phyloP scores from a whole-genome alignment of 225 moss, liverwort and hornwort genomes.

The Sphagnum tenellum region DNA sequence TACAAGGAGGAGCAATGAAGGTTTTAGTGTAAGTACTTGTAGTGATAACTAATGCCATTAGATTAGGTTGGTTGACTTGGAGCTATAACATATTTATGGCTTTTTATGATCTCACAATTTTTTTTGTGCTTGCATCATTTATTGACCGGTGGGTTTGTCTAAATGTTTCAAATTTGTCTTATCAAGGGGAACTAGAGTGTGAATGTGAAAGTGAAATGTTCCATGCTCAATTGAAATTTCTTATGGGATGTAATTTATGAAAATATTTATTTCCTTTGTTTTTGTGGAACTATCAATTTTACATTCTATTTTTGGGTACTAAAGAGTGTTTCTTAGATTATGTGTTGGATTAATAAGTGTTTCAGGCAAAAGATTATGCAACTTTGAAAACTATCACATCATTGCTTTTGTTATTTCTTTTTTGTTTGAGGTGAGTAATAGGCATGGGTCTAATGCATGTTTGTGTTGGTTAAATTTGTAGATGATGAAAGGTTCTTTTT shows the following conservation, averaged over 20 bases:
- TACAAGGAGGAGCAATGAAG: conserved; percentile 69
- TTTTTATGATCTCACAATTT: conserved; percentile 64
- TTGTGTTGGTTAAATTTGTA: too few species aligned
- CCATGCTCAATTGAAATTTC: too few species aligned
- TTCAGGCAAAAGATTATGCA: conserved; percentile 68
- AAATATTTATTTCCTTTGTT: too few species aligned
- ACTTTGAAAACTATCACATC: conserved; percentile 61
- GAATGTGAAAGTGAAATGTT: too few species aligned
- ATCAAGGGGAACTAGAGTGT: not conserved
- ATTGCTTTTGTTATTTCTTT: conserved; percentile 54
- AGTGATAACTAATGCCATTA: conserved; percentile 15
- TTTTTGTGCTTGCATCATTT: conserved; percentile 37
- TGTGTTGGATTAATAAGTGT: conserved; percentile 25
- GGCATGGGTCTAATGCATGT: too few species aligned
- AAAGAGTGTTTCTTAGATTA: too few species aligned
- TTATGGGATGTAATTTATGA: too few species aligned
- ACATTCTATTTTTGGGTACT: too few species aligned
- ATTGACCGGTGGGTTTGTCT: conserved; percentile 35
- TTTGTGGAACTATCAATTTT: too few species aligned
- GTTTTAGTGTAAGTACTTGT: conserved; percentile 46
- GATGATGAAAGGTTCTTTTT: too few species aligned
- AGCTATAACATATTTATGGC: conserved; percentile 49
- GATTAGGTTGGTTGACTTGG: conserved; percentile 47
- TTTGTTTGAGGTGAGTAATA: conserved; percentile 51
- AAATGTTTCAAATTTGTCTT: not conserved